Conservation (phyloP, 2,329 filamentous ascomycete species). For the Herpotrichia juniperi region DNA sequence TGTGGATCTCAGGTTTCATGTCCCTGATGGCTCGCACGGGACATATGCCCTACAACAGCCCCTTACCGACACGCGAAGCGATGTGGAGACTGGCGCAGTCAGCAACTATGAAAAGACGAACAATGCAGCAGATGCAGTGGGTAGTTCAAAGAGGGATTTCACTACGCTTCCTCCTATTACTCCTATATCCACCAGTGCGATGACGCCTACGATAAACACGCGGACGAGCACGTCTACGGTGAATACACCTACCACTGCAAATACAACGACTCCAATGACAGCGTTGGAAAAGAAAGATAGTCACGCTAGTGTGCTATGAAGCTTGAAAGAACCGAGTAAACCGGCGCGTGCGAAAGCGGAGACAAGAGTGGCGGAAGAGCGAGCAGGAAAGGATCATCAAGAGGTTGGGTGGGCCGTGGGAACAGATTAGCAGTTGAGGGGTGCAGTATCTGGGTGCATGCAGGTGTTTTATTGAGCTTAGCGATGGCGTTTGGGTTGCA, state of each 20-base stretch:
- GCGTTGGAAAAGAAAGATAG: neutral
- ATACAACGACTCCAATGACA: too few species aligned
- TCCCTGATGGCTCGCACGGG: conserved; percentile 65
- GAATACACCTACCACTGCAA: too few species aligned
- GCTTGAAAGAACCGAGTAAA: neutral
- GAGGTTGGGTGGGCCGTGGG: neutral
- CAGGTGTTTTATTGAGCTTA: too few species aligned
- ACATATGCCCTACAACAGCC: neutral
- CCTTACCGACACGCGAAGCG: neutral
- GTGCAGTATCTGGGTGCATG: too few species aligned
- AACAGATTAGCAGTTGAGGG: neutral
- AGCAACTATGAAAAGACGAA: too few species aligned
- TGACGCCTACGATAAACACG: neutral
- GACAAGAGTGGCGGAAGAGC: neutral
- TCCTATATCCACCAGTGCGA: neutral
- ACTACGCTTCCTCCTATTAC: neutral
- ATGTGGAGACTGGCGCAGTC: neutral
- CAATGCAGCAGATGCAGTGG: neutral
- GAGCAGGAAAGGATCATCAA: neutral
- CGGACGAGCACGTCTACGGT: neutral
- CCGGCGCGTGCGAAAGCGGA: neutral
- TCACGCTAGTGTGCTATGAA: too few species aligned
- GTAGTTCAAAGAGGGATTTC: neutral
- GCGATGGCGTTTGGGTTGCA: too few species aligned
- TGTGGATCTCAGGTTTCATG: conserved; percentile 76